Evolutionary conservation across 1,139 yeast genomes (phyloP), one percentile per base, ranked within the genome.

Genomic region (Hanseniaspora uvarum): DNA sequence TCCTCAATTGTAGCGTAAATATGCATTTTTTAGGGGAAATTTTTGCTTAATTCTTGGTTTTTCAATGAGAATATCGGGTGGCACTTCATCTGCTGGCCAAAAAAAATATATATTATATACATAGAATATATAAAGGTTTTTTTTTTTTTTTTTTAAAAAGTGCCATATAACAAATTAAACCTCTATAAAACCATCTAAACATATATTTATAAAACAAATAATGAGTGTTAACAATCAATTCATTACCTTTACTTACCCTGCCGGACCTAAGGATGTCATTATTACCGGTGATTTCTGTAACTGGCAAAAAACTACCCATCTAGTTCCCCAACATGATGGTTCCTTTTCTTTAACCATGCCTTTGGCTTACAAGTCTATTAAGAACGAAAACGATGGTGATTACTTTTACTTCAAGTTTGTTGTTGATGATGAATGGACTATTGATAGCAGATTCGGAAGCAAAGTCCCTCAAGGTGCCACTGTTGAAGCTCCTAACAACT

Each of bases 231-330:
- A 45, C 19, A 44, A 45, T 23, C 53, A 50, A 37, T 50, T 43
- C 18, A 43, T 63, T 49, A 59, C 61, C 16, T 64, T 66, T 53
- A 60, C 56, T 28, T 65, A 88, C 89, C 89, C 89, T 37, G 67
- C 77, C 33, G 89, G 92, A 58, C 87, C 92, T n/a, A 57, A 72
- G 48, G 79, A 79, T 47, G 92, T 85, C 55, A 72, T 78, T 58
- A 80, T 85, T 57, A 83, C 92, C 30, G 95, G 94, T 58, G 75
- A 82, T 50, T 84, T 85, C 67, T 92, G 84, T 66, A 71, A 80
- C 61, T 85, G 95, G 95, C 65, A 77, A 44, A 76, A 81, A 59
- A 67, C 79, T 0, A 70, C 77, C 55, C 78, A 78, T 39, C 71
- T 84, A 58, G 79, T 80, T 48, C 78, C 81, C 64, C 78, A 77